Evolutionary conservation across 2,329 filamentous ascomycete genomes (phyloP), one percentile per base, ranked within the genome.

Genomic region (Simplicillium sp.): DNA sequence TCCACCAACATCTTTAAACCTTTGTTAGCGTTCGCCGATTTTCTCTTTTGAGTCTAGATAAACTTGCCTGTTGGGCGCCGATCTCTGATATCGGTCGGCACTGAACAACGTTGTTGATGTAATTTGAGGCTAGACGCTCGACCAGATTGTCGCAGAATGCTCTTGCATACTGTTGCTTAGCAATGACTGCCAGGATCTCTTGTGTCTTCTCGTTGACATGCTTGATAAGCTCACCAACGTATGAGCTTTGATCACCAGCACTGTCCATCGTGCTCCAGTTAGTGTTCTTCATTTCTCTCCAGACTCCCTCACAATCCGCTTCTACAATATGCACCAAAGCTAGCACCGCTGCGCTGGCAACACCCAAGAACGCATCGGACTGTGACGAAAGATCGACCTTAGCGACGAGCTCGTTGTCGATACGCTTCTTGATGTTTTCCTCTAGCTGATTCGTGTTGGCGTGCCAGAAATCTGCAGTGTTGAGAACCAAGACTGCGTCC

Each of bases 381-480:
- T 97, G 92, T 17, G 84, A 90, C 40, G 94, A 89, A 15, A 98
- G 66, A 58, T 97, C 90, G 7, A 98, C 84, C 46, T 78, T 80
- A 25, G 78, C 65, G 13, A 77, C 77, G 29, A 94, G 68, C 2
- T 88, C 84, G 36, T 77, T 71, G 48, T 97, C 92, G 47, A 98
- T 88, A 9, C 88, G 80, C 52, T 85, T 83, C 63, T 87, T 90
- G 61, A 98, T 89, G 60, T 86, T 95, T 53, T 97, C 89, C 58
- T 97, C 90, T 1, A 98, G 72, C 56, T 97, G 90, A 37, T 82
- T 88, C 37, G 88, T 92, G 25, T 94, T 97, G 18, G 79, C 80
- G 56, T 96, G 90, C 76, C 92, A 98, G 60, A 97, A 98, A 56
- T 98, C 92, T 1, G 92, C 90, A 1, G 92, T 97, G 57, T 98